Base-by-base conservation (phyloP, 192 early-diverging fungal species). In the Lunasporangiospora selenospora region DNA sequence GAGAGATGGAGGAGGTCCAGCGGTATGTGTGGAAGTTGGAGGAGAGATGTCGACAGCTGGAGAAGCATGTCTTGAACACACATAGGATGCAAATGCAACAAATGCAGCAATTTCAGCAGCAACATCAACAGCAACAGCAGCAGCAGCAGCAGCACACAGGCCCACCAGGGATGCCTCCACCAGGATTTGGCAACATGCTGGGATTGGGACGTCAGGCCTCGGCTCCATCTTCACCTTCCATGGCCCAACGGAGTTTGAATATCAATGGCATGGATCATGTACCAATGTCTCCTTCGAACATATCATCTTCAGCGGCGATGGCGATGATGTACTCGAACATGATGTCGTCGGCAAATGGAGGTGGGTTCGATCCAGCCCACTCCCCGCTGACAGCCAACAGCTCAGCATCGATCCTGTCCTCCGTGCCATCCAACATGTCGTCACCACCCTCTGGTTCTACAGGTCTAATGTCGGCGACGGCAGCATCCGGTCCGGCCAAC, bases 21-120 rank as follows among this genome's bases (percentile, higher is more conserved):
- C 59, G 71, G n/a, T 85, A 85, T 67, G 75, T 83, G n/a, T 58
- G 77, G 52, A 75, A 63, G 40, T 37, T 79, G 4, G 77, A 79
- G 33, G 60, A 67, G 30, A 33, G 70, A 26, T 75, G 65, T 37
- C 53, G 58, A 48, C 75, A 77, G 33, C 26, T 77, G 39, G 78
- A 77, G 38, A 69, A 70, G 38, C 65, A 66, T 30, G 48, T 61
- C 18, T 43, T 65, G 29, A 57, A 52, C 7, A 39, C 71, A 3
- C 62, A 62, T 10, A 58, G 62, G 30, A 54, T 61, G 30, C 73
- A 50, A 7, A 23, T 24, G 52, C 36, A 41, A 23, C 52, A 32
- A 10, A 46, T 65, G 41, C 73, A 67, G 19, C 44, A 63, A 63
- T 63, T 60, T 6, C 71, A 76, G 23, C 44, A 61, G 64, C 63